These are phyloP conservation scores for Globisporangium spiculum DNA, from an alignment of 352 stramenopile species.

Conservation along the genomic window DNA sequence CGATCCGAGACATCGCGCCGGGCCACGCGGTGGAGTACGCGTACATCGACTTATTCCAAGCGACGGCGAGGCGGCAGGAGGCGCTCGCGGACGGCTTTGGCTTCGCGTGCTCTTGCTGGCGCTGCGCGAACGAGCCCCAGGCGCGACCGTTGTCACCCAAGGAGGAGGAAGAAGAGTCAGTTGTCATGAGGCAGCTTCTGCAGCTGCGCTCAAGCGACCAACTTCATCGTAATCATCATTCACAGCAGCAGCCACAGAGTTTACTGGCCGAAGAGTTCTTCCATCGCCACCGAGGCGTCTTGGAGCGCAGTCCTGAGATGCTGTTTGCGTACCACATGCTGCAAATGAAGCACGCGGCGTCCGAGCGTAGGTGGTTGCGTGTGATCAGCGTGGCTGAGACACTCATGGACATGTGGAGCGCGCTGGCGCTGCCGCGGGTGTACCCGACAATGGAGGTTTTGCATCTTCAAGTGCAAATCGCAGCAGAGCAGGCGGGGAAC, in stretches of 20 bases:
- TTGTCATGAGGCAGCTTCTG: conserved; percentile 32
- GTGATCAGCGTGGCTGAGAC: conserved; percentile 30
- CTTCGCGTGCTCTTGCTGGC: conserved; percentile 46
- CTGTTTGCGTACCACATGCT: conserved; percentile 40
- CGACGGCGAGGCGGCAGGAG: conserved; percentile 29
- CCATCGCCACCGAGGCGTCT: conserved; percentile 13
- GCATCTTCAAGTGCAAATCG: conserved; percentile 42
- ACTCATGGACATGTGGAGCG: conserved; percentile 36
- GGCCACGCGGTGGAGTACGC: conserved; percentile 44
- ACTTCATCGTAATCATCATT: background rate
- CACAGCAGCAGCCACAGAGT: conserved; percentile 19
- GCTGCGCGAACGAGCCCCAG: conserved; percentile 29
- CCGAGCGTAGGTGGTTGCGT: conserved; percentile 19
- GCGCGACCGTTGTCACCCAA: background rate
- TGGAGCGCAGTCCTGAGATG: conserved; percentile 28
- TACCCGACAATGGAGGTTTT: conserved; percentile 53
- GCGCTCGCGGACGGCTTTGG: conserved; percentile 42
- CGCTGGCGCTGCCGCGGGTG: conserved; percentile 23
- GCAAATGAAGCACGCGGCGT: conserved; percentile 35
- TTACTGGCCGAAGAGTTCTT: conserved; percentile 15
- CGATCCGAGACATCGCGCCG: conserved; percentile 29
- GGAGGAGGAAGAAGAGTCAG: conserved; percentile 8
- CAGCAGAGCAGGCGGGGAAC: conserved; percentile 30
- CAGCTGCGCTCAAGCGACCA: conserved; percentile 10
- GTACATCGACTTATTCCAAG: conserved; percentile 56